phyloP scores from a whole-genome alignment of 768 basidiomycete genomes.

The Cyclocybe cylindracea region DNA sequence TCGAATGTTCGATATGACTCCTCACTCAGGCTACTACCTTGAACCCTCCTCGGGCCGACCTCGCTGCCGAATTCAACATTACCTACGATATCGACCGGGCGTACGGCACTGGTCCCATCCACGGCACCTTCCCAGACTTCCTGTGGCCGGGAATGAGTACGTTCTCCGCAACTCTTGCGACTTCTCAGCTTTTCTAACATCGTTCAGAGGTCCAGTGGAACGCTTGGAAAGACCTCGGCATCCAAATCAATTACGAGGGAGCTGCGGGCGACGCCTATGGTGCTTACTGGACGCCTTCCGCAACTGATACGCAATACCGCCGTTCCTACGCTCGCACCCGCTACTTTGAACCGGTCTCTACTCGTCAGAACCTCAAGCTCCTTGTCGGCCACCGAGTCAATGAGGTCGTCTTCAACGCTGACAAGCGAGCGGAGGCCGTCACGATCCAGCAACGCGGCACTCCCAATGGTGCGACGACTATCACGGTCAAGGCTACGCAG shows the following conservation, averaged over 20 bases:
- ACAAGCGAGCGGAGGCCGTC: constrained; percentile 3
- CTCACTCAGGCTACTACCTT: constrained; percentile 3
- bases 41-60: constrained; percentile 8
- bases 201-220: constrained; percentile 8
- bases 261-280: constrained; percentile 9
- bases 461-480: background rate
- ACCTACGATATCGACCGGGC: constrained; percentile 10
- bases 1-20: too few relatives aligned
- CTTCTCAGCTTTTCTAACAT: background rate
- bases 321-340: constrained; percentile 10
- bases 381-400: constrained; percentile 11
- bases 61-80: constrained; percentile 10
- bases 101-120: constrained; percentile 10
- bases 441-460: background rate
- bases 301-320: constrained; percentile 10
- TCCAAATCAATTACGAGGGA: constrained; percentile 9
- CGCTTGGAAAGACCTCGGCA: constrained; percentile 9
- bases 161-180: background rate
- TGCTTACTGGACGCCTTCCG: constrained; percentile 12
- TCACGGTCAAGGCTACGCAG: constrained; percentile 2
- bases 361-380: constrained; percentile 8
- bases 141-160: constrained; percentile 13
- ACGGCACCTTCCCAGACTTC: constrained; percentile 13
- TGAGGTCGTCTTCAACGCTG: constrained; percentile 5
- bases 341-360: constrained; percentile 9